Percentiles rank a stretch among this genome's conserved stretches.
Conservation (phyloP, 2,329 filamentous ascomycete species). For the Stagonosporopsis chrysanthemi region DNA sequence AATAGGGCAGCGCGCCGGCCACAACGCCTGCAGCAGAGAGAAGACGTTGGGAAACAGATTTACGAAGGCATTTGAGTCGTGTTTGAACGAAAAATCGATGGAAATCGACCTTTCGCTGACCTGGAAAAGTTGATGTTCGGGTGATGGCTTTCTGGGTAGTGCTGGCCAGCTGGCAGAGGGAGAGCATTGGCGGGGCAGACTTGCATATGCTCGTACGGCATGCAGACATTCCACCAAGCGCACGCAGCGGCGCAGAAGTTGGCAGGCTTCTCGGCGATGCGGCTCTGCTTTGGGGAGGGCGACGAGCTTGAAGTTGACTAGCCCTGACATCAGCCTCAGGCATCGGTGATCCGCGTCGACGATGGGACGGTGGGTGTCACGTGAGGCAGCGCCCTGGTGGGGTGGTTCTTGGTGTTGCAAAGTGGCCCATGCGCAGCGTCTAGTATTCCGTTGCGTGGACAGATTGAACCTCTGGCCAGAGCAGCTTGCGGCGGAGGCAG, state of each 20-base stretch:
- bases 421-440: conserved; percentile 2
- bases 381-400: conserved; percentile 20
- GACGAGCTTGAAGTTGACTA: conserved; percentile 13
- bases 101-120: too few relatives aligned
- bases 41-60: too few relatives aligned
- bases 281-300: conserved; percentile 29
- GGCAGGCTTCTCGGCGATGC: conserved; percentile 30
- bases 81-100: too few relatives aligned
- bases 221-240: conserved; percentile 28
- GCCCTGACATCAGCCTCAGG: conserved; percentile 8
- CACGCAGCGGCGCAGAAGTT: conserved; percentile 35
- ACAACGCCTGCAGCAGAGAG: too few relatives aligned
- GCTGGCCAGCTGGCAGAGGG: conserved; percentile 47
- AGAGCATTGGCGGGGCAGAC: conserved; percentile 44
- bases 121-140: too few relatives aligned
- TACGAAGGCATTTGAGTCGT: too few relatives aligned
- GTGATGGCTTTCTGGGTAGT: too few relatives aligned
- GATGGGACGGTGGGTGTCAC: conserved; percentile 15
- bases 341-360: conserved; percentile 2
- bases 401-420: conserved; percentile 5
- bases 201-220: conserved; percentile 24
- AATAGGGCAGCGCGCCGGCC: too few relatives aligned
- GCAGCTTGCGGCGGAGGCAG: conserved; percentile 40
- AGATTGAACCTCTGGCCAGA: conserved; percentile 48
- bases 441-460: conserved; percentile 40